Conservation (phyloP, 2,329 filamentous ascomycete species). For the Fusarium incarnatum region DNA sequence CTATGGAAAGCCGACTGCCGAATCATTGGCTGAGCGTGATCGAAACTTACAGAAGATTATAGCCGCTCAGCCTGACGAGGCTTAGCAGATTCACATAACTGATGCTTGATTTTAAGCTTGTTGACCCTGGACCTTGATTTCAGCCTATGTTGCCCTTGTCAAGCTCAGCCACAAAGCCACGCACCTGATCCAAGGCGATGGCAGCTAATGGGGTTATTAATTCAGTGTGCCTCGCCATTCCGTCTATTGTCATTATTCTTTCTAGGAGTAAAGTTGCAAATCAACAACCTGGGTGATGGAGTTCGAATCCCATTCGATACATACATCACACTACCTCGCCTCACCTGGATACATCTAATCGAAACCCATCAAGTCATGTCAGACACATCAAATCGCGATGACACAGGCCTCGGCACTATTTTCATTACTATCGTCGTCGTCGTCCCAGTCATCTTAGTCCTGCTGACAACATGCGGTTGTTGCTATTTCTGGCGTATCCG, state of each 20-base stretch:
- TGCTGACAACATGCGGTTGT: not conserved
- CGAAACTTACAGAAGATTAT: slow-evolving; percentile 28
- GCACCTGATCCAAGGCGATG: not conserved
- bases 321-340: too few species aligned
- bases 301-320: too few species aligned
- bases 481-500: not conserved
- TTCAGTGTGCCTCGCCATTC: not conserved
- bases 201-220: not conserved
- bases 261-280: not conserved
- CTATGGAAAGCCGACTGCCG: slow-evolving; percentile 21
- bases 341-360: not conserved
- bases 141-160: not conserved
- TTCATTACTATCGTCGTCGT: not conserved
- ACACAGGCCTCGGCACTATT: not conserved
- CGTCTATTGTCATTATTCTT: accelerated
- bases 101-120: not conserved
- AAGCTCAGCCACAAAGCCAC: not conserved
- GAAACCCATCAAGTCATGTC: not conserved
- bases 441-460: not conserved
- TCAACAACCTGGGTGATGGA: too few species aligned
- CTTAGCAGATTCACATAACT: not conserved
- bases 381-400: not conserved
- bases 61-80: slow-evolving; percentile 19
- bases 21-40: slow-evolving; percentile 24
- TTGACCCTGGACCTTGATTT: not conserved